A percentile compares a stretch with the other conserved stretches of the same genome.
Conservation (phyloP, 139 green algal genomes). For the Chlamydomonas sphaeroides region DNA sequence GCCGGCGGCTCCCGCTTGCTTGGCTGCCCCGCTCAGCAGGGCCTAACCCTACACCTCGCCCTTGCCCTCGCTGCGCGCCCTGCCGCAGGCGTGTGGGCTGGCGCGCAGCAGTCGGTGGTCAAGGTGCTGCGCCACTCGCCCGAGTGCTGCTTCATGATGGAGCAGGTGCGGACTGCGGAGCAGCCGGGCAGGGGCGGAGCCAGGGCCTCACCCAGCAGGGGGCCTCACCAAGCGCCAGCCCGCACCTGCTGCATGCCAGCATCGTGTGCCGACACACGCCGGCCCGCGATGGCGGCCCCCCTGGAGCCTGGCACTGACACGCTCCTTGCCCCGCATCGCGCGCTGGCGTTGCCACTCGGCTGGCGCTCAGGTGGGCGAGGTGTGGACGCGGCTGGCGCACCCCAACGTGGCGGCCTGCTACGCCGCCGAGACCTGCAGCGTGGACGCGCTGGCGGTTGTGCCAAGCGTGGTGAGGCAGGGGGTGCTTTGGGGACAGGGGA, state of each 20-base stretch:
- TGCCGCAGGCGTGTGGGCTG: slow-evolving; percentile 12
- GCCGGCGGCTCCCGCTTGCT: too few relatives aligned
- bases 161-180: neutral
- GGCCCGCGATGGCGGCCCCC: too few relatives aligned
- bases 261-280: too few relatives aligned
- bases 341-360: too few relatives aligned
- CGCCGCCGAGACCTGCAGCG: slow-evolving; percentile 8
- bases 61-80: too few relatives aligned
- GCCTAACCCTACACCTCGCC: too few relatives aligned
- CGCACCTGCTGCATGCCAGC: neutral
- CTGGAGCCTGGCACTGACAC: neutral
- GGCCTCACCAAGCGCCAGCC: neutral
- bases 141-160: slow-evolving; percentile 34
- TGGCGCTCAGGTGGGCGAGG: slow-evolving; percentile 20
- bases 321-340: too few relatives aligned
- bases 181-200: neutral
- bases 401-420: slow-evolving; percentile 23
- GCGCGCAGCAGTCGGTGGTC: slow-evolving; percentile 14
- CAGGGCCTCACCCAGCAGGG: too few relatives aligned
- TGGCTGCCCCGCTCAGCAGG: neutral
- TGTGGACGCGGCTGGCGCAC: slow-evolving; percentile 31
- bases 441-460: neutral
- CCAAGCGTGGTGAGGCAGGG: slow-evolving; percentile 8
- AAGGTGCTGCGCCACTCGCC: slow-evolving; percentile 12
- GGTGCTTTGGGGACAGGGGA: too few relatives aligned